Conservation (phyloP, 2,329 filamentous ascomycete genomes). For the Cryphonectria parasitica region DNA sequence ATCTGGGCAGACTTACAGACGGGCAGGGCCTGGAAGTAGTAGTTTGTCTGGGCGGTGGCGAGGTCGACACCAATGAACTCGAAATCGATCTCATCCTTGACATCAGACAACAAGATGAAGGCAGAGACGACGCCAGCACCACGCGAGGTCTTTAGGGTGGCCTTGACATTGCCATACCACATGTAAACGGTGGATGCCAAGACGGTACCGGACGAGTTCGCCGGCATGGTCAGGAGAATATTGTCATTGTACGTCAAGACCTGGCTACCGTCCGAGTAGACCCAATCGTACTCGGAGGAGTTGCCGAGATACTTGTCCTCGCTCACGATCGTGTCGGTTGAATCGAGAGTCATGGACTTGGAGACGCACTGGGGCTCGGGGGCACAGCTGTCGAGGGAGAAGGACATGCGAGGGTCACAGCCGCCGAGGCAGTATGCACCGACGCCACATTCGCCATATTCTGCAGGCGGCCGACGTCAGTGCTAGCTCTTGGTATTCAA, state of each 20-base stretch:
- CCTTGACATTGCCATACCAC: slow-evolving; percentile 95
- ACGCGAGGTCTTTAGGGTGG: slow-evolving; percentile 80
- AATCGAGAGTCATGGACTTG: slow-evolving; percentile 73
- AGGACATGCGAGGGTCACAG: slow-evolving; percentile 87
- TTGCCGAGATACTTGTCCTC: slow-evolving; percentile 89
- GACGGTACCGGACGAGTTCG: slow-evolving; percentile 83
- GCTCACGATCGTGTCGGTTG: slow-evolving; percentile 68
- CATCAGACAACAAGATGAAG: slow-evolving; percentile 93
- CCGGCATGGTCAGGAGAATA: slow-evolving; percentile 86
- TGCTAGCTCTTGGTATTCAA: slow-evolving; percentile 9
- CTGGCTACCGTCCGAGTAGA: slow-evolving; percentile 77
- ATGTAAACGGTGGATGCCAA: slow-evolving; percentile 84
- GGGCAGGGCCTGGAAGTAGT: slow-evolving; percentile 92
- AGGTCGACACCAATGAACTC: slow-evolving; percentile 89
- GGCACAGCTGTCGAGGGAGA: slow-evolving; percentile 80
- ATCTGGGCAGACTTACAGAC: slow-evolving; percentile 66
- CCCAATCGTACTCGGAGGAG: slow-evolving; percentile 80
- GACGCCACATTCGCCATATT: slow-evolving; percentile 90
- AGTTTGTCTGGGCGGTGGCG: slow-evolving; percentile 84
- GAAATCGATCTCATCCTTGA: slow-evolving; percentile 98
- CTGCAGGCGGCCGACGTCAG: slow-evolving; percentile 49
- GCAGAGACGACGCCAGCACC: slow-evolving; percentile 92
- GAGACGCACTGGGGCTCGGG: slow-evolving; percentile 82
- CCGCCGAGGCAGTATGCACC: slow-evolving; percentile 96
- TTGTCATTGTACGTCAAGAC: slow-evolving; percentile 61